Base-by-base conservation (phyloP, 352 stramenopile genomes). In the Phytopythium delawarense region DNA sequence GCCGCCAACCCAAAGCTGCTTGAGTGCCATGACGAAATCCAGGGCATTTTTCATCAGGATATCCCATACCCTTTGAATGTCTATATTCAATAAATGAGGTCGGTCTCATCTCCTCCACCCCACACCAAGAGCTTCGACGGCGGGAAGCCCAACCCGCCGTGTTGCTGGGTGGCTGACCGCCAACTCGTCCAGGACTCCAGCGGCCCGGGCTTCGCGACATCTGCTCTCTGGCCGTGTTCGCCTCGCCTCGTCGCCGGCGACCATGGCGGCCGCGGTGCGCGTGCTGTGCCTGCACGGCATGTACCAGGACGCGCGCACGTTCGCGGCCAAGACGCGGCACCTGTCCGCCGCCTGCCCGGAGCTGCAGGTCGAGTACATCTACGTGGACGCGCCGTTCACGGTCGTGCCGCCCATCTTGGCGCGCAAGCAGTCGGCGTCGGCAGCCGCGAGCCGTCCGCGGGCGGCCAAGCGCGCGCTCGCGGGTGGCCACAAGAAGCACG, bases 201-300 rank as follows among this genome's bases (percentile, higher is more conserved):
- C 35, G 9, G 7, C 35, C 35, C 28, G 28, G 2, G 28, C 28
- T 32, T 32, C 2, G 28, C 28, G 3, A 7, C 37, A 21, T 23
- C 40, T n/a, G 40, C 7, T 4, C 40, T 46, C 20, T 46, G 15
- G 40, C 40, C 18, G 40, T 46, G 40, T 12, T 46, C 40, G 7
- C 40, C 39, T 20, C 16, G 39, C 39, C 12, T 11, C 40, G 20
- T 16, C 15, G 32, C 18, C 50, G 58, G 57, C 53, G 25, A 2
- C 59, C 39, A 42, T 74, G 28, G 48, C 46, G 46, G 59, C 59
- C 49, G 67, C 51, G 23, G 51, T 52, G 48, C 57, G 83, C 23
- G 68, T 94, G 57, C 61, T 94, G 51, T 94, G 85, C 69, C 79
- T 94, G 32, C 85, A 94, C 57, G 85, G 85, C 55, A 94, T 94